These are phyloP conservation scores for Haematococcus sp. DNA, from an alignment of 139 green algal species.

Conservation along the genomic window DNA sequence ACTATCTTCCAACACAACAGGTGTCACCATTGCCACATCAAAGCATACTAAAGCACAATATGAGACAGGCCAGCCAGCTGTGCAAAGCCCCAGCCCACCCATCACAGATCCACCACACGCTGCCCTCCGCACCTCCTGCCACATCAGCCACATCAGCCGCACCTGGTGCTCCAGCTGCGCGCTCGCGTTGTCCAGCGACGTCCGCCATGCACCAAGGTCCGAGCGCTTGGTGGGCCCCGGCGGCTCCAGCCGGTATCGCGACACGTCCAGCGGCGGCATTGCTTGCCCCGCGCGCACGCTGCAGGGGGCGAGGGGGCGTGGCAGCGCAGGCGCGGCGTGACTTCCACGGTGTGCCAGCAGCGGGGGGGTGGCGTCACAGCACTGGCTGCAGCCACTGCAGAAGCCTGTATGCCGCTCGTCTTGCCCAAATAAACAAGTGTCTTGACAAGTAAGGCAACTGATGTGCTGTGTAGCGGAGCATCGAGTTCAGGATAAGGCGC, in stretches of 20 bases:
- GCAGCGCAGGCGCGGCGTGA: constrained; percentile 18
- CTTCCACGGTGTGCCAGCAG: not conserved
- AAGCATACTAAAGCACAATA: no score
- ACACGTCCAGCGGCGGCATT: constrained; percentile 62
- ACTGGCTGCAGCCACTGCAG: not conserved
- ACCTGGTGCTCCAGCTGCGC: constrained; percentile 83
- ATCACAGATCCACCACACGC: no score
- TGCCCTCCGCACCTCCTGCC: no score
- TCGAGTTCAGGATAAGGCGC: no score
- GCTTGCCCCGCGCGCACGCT: constrained; percentile 39
- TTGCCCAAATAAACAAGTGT: not conserved
- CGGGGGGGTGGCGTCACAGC: not conserved
- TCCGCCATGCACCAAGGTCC: constrained; percentile 57
- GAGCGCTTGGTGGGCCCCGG: constrained; percentile 47
- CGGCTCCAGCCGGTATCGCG: constrained; percentile 61
- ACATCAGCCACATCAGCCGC: no score
- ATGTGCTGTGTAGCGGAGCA: no score
- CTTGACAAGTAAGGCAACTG: not conserved
- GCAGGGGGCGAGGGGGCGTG: not conserved
- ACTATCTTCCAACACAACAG: no score
- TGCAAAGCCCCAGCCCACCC: no score
- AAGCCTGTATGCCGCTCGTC: no score
- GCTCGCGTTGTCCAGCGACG: constrained; percentile 65
- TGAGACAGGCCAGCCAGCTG: no score
- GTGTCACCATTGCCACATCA: no score